A percentile compares a stretch with the other conserved stretches of the same genome.
These are phyloP conservation scores for Durotheca rogersii DNA, from an alignment of 495 filamentous ascomycete species.

Conservation along the genomic window DNA sequence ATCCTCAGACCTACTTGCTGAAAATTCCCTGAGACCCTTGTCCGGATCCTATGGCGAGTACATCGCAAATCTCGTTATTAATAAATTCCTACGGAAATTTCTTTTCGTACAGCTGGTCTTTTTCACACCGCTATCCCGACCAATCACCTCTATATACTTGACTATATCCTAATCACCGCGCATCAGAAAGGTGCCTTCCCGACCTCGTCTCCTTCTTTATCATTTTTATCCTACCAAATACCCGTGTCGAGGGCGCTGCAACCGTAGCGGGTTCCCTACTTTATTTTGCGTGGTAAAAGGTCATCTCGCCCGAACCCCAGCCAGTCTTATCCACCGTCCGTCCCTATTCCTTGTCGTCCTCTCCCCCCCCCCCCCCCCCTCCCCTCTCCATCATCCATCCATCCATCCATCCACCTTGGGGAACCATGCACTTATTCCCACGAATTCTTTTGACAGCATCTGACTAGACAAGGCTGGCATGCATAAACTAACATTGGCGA, in stretches of 20 bases:
- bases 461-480: slow-evolving; percentile 33
- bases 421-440: slow-evolving; percentile 31
- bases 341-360: slow-evolving; percentile 30
- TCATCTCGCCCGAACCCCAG: slow-evolving; percentile 24
- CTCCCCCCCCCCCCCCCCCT: no score
- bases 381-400: no score
- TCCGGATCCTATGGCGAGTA: slow-evolving; percentile 2
- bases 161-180: slow-evolving; percentile 10
- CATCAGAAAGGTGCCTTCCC: background rate
- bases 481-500: slow-evolving; percentile 33
- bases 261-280: slow-evolving; percentile 16
- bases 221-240: slow-evolving; percentile 14
- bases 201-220: background rate
- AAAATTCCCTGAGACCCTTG: slow-evolving; percentile 11
- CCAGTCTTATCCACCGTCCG: slow-evolving; percentile 21
- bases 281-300: slow-evolving; percentile 10
- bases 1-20: slow-evolving; percentile 21
- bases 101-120: slow-evolving; percentile 8
- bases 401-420: slow-evolving; percentile 26
- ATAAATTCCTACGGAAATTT: slow-evolving; percentile 7
- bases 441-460: slow-evolving; percentile 29
- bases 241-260: slow-evolving; percentile 1
- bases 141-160: slow-evolving; percentile 7
- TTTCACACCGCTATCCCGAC: slow-evolving; percentile 3
- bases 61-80: slow-evolving; percentile 11